phyloP scores from a whole-genome alignment of 768 basidiomycete genomes.

The Trametes villosa region DNA sequence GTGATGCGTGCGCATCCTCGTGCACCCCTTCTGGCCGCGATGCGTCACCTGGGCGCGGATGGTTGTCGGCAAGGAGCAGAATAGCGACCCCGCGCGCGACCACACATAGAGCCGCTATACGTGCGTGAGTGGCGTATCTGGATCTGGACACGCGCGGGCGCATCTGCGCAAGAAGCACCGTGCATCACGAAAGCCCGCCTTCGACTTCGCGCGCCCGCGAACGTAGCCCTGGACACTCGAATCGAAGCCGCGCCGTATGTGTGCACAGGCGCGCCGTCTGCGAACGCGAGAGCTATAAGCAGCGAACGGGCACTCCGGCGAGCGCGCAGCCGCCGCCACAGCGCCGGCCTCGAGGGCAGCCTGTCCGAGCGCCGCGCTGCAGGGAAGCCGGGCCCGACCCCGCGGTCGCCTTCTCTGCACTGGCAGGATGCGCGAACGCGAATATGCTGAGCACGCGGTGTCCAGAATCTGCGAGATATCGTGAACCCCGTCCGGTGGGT shows the following conservation, averaged over 20 bases:
- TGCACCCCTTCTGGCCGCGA: not conserved
- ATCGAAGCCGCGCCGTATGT: not conserved
- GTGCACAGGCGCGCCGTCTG: not conserved
- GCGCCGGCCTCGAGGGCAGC: not conserved
- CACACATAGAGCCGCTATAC: not conserved
- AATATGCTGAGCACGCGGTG: too few species aligned
- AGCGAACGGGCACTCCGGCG: not conserved
- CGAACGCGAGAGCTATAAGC: not conserved
- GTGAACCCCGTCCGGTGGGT: too few species aligned
- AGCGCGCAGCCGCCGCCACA: not conserved
- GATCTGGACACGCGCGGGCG: not conserved
- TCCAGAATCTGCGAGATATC: too few species aligned
- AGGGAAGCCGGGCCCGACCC: not conserved
- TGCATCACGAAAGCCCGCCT: not conserved
- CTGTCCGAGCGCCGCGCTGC: constrained; percentile 6
- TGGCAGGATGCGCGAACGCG: too few species aligned
- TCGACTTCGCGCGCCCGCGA: not conserved
- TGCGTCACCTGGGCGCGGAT: not conserved
- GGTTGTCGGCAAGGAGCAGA: not conserved
- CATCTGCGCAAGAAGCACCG: not conserved
- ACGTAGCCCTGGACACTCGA: not conserved
- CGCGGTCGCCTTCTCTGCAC: not conserved
- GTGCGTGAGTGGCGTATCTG: not conserved
- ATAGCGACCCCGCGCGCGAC: not conserved
- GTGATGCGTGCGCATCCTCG: not conserved